These are phyloP conservation scores for Venturia oleaginea DNA, from an alignment of 2,329 filamentous ascomycete genomes.

Conservation along the genomic window DNA sequence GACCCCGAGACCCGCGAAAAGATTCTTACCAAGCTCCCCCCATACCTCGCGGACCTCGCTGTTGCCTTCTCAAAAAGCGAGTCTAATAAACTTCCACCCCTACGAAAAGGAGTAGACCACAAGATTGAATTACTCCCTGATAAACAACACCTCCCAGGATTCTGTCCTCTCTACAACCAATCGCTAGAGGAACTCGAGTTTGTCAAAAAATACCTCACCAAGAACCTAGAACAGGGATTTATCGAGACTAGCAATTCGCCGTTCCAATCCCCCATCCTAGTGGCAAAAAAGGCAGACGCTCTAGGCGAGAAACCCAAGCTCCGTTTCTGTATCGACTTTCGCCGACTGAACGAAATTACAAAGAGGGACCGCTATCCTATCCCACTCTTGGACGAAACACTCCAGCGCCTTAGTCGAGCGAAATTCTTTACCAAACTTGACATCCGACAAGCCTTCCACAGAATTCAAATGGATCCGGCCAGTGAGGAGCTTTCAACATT, in stretches of 20 bases:
- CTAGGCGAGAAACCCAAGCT: conserved; percentile 13
- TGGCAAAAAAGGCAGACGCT: conserved; percentile 24
- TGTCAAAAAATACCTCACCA: not conserved
- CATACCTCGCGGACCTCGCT: not conserved
- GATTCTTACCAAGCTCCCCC: not conserved
- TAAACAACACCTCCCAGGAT: not conserved
- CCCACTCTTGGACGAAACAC: conserved; percentile 25
- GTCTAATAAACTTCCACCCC: not conserved
- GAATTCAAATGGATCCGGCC: not conserved
- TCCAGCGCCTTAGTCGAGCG: conserved; percentile 19
- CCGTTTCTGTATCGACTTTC: conserved; percentile 29
- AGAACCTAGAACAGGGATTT: not conserved
- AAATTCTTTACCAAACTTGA: conserved; percentile 27
- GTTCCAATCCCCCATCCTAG: conserved; percentile 20
- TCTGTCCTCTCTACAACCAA: not conserved
- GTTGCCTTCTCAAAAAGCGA: not conserved
- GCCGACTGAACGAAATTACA: conserved; percentile 26
- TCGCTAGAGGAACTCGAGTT: not conserved
- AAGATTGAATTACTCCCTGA: not conserved
- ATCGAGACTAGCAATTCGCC: not conserved
- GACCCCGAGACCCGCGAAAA: not conserved
- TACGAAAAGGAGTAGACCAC: not conserved
- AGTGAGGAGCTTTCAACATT: not conserved
- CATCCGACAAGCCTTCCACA: conserved; percentile 25
- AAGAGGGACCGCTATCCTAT: conserved; percentile 26